Base-by-base conservation (phyloP, 1,139 yeast species). In the Kodamaea fungicola region DNA sequence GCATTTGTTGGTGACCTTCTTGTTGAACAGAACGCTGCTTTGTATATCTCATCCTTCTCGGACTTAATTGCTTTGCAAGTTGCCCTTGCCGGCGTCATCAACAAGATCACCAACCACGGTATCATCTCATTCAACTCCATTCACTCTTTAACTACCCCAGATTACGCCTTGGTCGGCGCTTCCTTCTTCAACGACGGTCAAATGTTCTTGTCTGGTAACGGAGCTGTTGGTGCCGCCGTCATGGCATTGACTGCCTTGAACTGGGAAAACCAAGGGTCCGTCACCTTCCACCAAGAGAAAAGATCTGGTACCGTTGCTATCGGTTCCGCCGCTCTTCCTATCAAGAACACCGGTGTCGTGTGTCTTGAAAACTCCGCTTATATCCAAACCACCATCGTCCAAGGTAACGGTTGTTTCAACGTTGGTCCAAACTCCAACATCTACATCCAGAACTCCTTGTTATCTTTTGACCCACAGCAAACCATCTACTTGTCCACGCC, bases 181-280 rank as follows among this genome's bases (percentile, higher is more conserved):
- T 33, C 49, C 10, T 63, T 64, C 43, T n/a, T 12, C 9, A 64
- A 64, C 40, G 50, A 49, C 35, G 69, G 68, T 40, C 44, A 51
- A 23, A 46, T 63, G 44, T 64, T 47, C 44, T 47, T 62, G 26
- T 61, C 56, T 29, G 57, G 57, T 27, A 50, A 47, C 32, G 59
- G 62, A 10, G 36, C 50, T n/a, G 29, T 42, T 27, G 53, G 54
- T 8, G 29, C 44, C 24, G 54, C 64, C 2, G 34, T 45, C 12
- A 50, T 51, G 45, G 27, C 52, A 7, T 51, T 60, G 23, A 42
- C 53, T 13, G 49, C 61, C 4, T 22, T 40, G 12, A 31, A 23
- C 12, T 64, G 62, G 60, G 39, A 39, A 4, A 64, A 64, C 41
- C 13, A 7, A 6, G 70, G 69, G 27, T 42, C 55, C 22, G 43